These are phyloP conservation scores for Raphidocelis subcapitata DNA, from an alignment of 139 green algal genomes.

Conservation along the genomic window DNA sequence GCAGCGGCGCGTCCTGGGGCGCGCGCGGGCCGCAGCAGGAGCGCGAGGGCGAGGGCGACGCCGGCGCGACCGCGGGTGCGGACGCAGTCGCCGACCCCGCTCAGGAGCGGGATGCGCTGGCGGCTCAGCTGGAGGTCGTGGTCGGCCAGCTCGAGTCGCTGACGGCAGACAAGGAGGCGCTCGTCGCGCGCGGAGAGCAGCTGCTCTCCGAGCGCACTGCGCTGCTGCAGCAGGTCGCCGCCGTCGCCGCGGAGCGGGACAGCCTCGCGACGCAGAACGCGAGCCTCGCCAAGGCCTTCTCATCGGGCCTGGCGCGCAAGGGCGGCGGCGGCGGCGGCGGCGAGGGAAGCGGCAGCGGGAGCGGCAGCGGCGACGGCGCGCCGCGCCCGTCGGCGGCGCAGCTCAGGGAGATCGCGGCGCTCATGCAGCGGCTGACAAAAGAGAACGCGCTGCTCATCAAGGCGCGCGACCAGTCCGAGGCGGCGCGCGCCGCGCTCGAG, in stretches of 20 bases:
- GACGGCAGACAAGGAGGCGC: slow-evolving; percentile 3
- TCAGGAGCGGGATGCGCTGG: slow-evolving; percentile 4
- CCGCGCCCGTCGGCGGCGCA: slow-evolving; percentile 9
- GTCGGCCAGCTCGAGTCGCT: neutral
- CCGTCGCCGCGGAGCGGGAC: slow-evolving; percentile 14
- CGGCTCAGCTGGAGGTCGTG: neutral
- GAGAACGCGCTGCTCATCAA: slow-evolving; percentile 26
- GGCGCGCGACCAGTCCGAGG: neutral
- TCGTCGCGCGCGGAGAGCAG: neutral
- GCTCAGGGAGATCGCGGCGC: slow-evolving; percentile 13
- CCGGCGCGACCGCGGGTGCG: no score
- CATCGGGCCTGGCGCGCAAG: no score
- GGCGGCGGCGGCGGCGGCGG: no score
- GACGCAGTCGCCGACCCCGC: no score
- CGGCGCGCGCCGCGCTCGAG: neutral
- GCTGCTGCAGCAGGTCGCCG: slow-evolving; percentile 14
- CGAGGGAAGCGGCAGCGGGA: no score
- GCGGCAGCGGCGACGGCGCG: no score
- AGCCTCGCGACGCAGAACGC: slow-evolving; percentile 13
- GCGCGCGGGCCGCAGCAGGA: no score
- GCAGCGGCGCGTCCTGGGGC: no score
- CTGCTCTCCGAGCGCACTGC: neutral
- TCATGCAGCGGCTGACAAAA: slow-evolving; percentile 25
- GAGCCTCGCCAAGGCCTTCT: no score
- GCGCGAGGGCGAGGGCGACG: no score